These are phyloP conservation scores for Tremella fuciformis DNA, from an alignment of 768 basidiomycete genomes.

Conservation along the genomic window DNA sequence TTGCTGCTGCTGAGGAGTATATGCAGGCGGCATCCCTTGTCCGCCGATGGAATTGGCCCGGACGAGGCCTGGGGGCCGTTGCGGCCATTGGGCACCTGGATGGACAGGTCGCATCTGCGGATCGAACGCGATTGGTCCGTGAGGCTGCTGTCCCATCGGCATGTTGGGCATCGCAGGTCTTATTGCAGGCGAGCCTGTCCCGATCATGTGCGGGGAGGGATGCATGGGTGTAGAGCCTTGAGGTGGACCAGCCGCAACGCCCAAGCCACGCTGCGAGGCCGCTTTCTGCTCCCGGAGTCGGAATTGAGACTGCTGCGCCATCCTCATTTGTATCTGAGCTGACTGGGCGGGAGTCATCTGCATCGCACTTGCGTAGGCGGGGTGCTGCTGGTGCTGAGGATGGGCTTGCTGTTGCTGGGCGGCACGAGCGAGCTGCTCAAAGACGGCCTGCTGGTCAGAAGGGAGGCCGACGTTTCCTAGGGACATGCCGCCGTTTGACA, in stretches of 20 bases:
- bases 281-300: constrained; percentile 5
- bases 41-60: not conserved
- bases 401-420: constrained; percentile 2
- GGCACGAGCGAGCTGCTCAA: not conserved
- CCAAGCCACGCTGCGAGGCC: not conserved
- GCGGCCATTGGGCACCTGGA: not conserved
- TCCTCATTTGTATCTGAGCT: not conserved
- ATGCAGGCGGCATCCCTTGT: not conserved
- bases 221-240: not conserved
- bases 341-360: not conserved
- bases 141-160: not conserved
- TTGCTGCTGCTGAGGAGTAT: constrained; percentile 1
- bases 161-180: not conserved
- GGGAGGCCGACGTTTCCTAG: not conserved
- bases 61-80: not conserved
- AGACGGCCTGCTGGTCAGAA: not conserved
- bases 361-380: not conserved
- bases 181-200: not conserved
- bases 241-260: not conserved
- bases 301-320: not conserved
- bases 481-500: not conserved
- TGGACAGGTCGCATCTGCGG: not conserved
- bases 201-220: constrained; percentile 5
- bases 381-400: not conserved
- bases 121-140: not conserved